A percentile compares a stretch with the other conserved stretches of the same genome.
Evolutionary conservation across 345 rosid species (phyloP).

Genomic region (Gossypium thurberi): DNA sequence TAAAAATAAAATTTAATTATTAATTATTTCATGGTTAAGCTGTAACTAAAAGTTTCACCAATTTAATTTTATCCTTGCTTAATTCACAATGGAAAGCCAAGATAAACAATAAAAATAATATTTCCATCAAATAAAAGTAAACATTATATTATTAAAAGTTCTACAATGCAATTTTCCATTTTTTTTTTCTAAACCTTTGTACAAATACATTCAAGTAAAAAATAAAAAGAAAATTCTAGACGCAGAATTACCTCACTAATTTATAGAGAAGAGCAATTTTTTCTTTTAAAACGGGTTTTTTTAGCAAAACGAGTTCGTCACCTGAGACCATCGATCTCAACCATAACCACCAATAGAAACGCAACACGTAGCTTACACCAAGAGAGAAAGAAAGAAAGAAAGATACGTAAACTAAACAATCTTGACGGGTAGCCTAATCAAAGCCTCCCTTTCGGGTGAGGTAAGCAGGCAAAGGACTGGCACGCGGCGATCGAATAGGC

Average conservation of each 20-base stretch:
- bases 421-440: not conserved
- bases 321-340: not conserved
- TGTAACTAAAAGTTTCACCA: too few relatives aligned
- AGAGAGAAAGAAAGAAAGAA: not conserved
- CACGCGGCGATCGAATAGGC: constrained; percentile 76
- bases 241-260: not conserved
- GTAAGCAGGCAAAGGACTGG: constrained; percentile 48
- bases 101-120: not conserved
- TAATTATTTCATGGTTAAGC: too few relatives aligned
- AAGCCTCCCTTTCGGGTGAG: not conserved
- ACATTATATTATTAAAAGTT: not conserved
- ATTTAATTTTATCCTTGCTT: too few relatives aligned
- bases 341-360: not conserved
- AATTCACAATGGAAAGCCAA: too few relatives aligned
- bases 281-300: not conserved
- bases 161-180: not conserved
- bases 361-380: not conserved
- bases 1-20: too few relatives aligned
- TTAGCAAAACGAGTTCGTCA: not conserved
- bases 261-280: not conserved
- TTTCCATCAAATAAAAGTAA: not conserved
- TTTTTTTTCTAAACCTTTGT: not conserved
- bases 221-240: not conserved
- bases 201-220: not conserved
- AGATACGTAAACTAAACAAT: not conserved